Evolutionary conservation across 345 rosid species (phyloP).

Genomic region (Corymbia maculata): DNA sequence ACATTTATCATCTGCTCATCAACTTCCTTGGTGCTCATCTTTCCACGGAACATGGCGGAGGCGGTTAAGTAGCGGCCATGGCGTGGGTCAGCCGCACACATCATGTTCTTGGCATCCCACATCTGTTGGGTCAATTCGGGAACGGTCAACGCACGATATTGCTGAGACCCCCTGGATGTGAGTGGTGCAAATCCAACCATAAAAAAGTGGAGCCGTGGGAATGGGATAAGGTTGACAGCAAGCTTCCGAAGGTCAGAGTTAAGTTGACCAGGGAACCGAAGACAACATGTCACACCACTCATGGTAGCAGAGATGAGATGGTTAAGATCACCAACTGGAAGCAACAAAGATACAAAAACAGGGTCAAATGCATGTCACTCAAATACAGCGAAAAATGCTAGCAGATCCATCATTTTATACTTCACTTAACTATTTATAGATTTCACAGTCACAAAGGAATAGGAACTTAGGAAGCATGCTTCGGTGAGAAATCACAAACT

Average conservation of each 20-base stretch:
- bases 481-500: not conserved
- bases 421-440: not conserved
- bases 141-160: constrained; percentile 2
- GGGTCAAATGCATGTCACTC: not conserved
- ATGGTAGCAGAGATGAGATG: constrained; percentile 8
- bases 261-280: constrained; percentile 7
- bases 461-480: not conserved
- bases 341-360: not conserved
- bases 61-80: constrained; percentile 5
- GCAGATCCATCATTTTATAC: not conserved
- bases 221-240: constrained; percentile 3
- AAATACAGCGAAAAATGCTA: not conserved
- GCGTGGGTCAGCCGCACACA: constrained; percentile 5
- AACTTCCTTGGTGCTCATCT: constrained; percentile 9
- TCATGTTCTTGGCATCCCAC: constrained; percentile 12
- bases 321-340: constrained; percentile 3
- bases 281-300: constrained; percentile 10
- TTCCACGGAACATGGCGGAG: constrained; percentile 8
- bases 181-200: constrained; percentile 9
- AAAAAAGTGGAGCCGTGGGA: constrained; percentile 7
- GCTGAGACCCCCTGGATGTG: constrained; percentile 6
- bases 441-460: not conserved
- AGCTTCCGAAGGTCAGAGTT: constrained; percentile 7
- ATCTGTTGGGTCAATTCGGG: constrained; percentile 7
- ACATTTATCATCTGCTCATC: constrained; percentile 9